Evolutionary conservation across 768 basidiomycete species (phyloP), one percentile per base, ranked within the genome.

Genomic region (Leccinum truebloodii): DNA sequence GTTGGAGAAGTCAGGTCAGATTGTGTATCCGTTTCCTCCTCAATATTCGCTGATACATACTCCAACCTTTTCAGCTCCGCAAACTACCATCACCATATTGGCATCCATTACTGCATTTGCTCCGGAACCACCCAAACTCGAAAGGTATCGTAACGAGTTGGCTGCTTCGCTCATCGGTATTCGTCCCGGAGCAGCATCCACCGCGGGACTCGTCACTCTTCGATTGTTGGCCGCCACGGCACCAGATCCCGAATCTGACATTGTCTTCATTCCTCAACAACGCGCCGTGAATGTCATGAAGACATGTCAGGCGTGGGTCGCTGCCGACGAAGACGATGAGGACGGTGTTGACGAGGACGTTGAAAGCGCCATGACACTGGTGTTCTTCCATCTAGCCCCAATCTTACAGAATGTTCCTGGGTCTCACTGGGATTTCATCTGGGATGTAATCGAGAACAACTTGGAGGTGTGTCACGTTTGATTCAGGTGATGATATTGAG

Each of bases 381-480:
- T 97, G 3, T 92, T 93, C 69, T 75, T 81, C 49, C 80, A 89
- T 58, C 78, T 98, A 2, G 92, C 87, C 2, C 95, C 95, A 3
- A 89, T 98, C 57, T 75, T 98, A 60, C 94, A 98, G 74, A 90
- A 86, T 68, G 80, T 96, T 2, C 79, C 86, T 14, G 97, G 96
- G 0, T 78, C 82, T 1, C 97, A 98, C 73, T 99, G 97, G 97
- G 90, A 93, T 53, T 83, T 95, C 35, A 85, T 95, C 5, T 95
- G 92, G 71, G 95, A 98, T 69, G 73, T 98, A 16, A 69, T 96
- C 13, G 95, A 96, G 73, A 90, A 81, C 60, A 92, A 91, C 67
- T 78, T 98, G 3, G 95, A 98, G 83, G 94, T 94, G 58, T 49
- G 81, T 67, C 16, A 26, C 16, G 6, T 30, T 37, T 58, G 6